These are phyloP conservation scores for Pleurotus pulmonarius DNA, from an alignment of 768 basidiomycete genomes.

Conservation along the genomic window DNA sequence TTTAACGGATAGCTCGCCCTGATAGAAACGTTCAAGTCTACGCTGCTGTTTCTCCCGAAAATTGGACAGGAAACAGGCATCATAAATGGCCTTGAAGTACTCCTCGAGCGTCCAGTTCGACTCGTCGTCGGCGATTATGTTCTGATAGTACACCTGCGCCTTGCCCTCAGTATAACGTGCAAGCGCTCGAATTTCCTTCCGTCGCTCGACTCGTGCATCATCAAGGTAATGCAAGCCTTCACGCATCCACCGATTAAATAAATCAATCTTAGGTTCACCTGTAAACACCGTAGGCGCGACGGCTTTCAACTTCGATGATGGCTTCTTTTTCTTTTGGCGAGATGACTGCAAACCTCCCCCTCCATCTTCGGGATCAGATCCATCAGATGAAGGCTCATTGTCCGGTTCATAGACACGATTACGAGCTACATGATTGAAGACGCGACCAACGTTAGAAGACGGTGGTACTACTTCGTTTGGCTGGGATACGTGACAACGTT, in stretches of 20 bases:
- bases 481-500: too few relatives aligned
- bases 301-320: too few relatives aligned
- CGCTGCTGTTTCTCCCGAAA: constrained; percentile 12
- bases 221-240: background rate
- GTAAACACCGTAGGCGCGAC: too few relatives aligned
- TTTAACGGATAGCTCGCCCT: constrained; percentile 22
- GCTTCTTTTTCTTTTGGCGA: too few relatives aligned
- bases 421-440: too few relatives aligned
- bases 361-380: too few relatives aligned
- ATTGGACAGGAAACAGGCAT: constrained; percentile 31
- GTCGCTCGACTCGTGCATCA: background rate
- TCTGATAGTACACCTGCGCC: constrained; percentile 27
- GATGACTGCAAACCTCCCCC: too few relatives aligned
- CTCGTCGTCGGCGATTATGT: constrained; percentile 19
- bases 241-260: background rate
- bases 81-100: constrained; percentile 29
- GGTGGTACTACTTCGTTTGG: too few relatives aligned
- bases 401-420: too few relatives aligned
- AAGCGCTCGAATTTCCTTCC: background rate
- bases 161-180: constrained; percentile 11
- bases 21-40: constrained; percentile 17
- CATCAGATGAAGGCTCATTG: too few relatives aligned
- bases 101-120: constrained; percentile 21
- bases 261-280: too few relatives aligned
- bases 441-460: too few relatives aligned